A percentile compares a stretch with the other conserved stretches of the same genome.
Evolutionary conservation across 495 filamentous ascomycete species (phyloP).

Genomic region (Terfezia claveryi): DNA sequence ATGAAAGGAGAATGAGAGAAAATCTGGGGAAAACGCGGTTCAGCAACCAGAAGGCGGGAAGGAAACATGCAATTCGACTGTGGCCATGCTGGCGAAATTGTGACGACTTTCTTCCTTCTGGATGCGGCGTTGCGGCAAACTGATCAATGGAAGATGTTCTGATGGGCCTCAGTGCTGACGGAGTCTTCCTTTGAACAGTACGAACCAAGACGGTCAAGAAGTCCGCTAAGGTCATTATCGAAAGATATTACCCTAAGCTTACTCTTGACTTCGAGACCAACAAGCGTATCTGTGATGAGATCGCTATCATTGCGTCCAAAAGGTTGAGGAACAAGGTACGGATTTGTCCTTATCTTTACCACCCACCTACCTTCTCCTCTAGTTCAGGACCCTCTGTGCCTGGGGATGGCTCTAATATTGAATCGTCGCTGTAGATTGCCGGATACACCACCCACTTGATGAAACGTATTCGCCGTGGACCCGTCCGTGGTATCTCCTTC

Average conservation of each 20-base stretch:
- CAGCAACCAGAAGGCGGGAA: too few species aligned
- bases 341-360: background rate
- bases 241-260: constrained; percentile 95
- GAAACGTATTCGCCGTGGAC: constrained; percentile 98
- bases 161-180: background rate
- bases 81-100: too few species aligned
- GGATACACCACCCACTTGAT: constrained; percentile 94
- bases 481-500: constrained; percentile 99
- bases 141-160: too few species aligned
- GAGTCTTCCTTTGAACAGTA: constrained; percentile 13
- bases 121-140: too few species aligned
- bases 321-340: constrained; percentile 90
- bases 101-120: too few species aligned
- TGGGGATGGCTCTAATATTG: background rate
- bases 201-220: constrained; percentile 77
- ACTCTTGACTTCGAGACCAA: constrained; percentile 99
- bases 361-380: too few species aligned
- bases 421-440: constrained; percentile 46
- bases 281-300: constrained; percentile 99
- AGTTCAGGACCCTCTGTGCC: too few species aligned
- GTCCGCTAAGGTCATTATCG: constrained; percentile 99
- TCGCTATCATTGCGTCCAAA: constrained; percentile 97
- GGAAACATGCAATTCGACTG: too few species aligned
- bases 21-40: too few species aligned
- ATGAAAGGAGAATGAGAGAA: too few species aligned